Percentiles rank a stretch among this genome's conserved stretches.
Evolutionary conservation across 78 protist species (phyloP).

Genomic region (Blattamonas nauphoetae): DNA sequence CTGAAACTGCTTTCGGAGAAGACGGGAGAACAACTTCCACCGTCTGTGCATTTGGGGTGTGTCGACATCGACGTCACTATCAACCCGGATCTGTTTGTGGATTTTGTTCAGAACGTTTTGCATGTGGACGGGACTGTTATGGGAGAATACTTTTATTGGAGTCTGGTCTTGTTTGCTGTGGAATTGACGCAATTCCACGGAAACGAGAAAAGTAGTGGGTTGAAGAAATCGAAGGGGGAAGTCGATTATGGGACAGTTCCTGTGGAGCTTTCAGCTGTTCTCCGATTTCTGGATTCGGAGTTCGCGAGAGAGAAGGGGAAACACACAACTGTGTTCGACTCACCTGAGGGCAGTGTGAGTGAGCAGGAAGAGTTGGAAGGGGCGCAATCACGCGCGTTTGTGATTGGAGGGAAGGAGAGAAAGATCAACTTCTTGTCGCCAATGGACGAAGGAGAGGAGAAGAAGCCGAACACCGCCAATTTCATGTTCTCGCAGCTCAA

Average conservation of each 20-base stretch:
- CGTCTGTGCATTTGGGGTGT: not conserved
- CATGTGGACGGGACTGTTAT: not conserved
- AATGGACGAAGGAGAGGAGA: not conserved
- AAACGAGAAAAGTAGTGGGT: not conserved
- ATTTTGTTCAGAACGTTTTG: not conserved
- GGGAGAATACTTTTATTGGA: not conserved
- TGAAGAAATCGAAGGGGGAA: not conserved
- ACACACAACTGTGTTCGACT: not conserved
- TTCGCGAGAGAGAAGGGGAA: not conserved
- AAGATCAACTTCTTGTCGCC: not conserved
- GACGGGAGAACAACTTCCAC: not conserved
- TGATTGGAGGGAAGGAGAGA: not conserved
- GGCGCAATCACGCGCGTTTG: not conserved
- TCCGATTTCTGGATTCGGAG: not conserved
- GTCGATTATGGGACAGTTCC: not conserved
- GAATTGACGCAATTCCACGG: not conserved
- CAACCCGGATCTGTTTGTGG: not conserved
- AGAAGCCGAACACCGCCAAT: no score
- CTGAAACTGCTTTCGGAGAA: not conserved
- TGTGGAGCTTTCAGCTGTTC: not conserved
- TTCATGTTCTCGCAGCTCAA: not conserved
- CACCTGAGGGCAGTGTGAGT: not conserved
- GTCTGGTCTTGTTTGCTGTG: not conserved
- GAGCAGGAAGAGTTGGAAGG: not conserved
- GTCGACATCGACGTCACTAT: not conserved